These are phyloP conservation scores for Cladorrhinum samala DNA, from an alignment of 495 filamentous ascomycete species.

Conservation along the genomic window DNA sequence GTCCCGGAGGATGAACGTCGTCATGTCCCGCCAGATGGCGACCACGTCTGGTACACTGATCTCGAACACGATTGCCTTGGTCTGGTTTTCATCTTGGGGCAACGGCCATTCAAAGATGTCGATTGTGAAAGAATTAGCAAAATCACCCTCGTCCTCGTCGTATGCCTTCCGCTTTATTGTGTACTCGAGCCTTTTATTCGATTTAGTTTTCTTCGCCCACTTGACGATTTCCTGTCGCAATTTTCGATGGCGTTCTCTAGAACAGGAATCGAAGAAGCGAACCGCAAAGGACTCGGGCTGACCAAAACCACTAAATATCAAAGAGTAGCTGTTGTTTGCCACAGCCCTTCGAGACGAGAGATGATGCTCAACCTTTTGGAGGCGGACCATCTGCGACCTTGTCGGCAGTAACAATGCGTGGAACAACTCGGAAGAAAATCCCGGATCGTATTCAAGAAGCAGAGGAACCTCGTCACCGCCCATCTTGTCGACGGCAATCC, in stretches of 20 bases:
- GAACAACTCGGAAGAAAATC: slow-evolving; percentile 39
- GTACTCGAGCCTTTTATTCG: slow-evolving; percentile 33
- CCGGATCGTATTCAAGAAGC: slow-evolving; percentile 47
- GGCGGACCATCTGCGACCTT: slow-evolving; percentile 44
- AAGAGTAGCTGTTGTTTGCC: slow-evolving; percentile 13
- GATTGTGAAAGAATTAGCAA: slow-evolving; percentile 42
- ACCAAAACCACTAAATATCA: slow-evolving; percentile 33
- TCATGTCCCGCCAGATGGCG: slow-evolving; percentile 49
- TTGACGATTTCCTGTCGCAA: slow-evolving; percentile 35
- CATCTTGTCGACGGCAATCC: slow-evolving; percentile 54
- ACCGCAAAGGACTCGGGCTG: slow-evolving; percentile 43
- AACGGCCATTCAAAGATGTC: slow-evolving; percentile 58
- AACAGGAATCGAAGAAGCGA: slow-evolving; percentile 46
- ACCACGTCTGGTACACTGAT: slow-evolving; percentile 42
- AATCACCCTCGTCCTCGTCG: slow-evolving; percentile 14
- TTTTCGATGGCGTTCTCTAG: slow-evolving; percentile 29
- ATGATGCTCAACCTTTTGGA: slow-evolving; percentile 47
- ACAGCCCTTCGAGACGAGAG: slow-evolving; percentile 26
- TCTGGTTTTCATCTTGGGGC: slow-evolving; percentile 27
- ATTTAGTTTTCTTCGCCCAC: slow-evolving; percentile 24
- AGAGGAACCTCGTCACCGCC: slow-evolving; percentile 35
- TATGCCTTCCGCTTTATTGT: slow-evolving; percentile 35
- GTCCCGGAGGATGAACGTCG: slow-evolving; percentile 36
- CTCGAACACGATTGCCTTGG: slow-evolving; percentile 54
- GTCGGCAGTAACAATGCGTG: slow-evolving; percentile 45